Percentiles rank a stretch among this genome's conserved stretches.
These are phyloP conservation scores for Annulohypoxylon truncatum DNA, from an alignment of 2,329 filamentous ascomycete species.

Conservation along the genomic window DNA sequence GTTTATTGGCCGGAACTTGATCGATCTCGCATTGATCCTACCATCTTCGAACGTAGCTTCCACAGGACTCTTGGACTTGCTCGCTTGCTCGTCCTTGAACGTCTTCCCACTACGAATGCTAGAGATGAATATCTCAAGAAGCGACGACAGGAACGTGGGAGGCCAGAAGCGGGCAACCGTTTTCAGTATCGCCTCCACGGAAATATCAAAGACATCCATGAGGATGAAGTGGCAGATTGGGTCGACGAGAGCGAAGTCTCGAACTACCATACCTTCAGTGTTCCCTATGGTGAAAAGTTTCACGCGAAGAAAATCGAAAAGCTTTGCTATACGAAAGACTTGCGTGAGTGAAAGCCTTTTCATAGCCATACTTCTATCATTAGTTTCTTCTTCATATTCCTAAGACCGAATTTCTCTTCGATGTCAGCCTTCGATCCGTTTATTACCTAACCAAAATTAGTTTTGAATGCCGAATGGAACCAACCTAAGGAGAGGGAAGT, in stretches of 20 bases:
- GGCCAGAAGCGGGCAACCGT: slow-evolving; percentile 65
- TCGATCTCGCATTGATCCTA: slow-evolving; percentile 81
- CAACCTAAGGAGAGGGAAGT: slow-evolving; percentile 78
- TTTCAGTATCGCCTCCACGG: slow-evolving; percentile 62
- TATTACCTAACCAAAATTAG: slow-evolving; percentile 39
- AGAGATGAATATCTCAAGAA: slow-evolving; percentile 78
- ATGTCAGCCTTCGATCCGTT: background rate
- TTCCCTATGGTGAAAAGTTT: slow-evolving; percentile 73
- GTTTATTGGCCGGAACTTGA: slow-evolving; percentile 82
- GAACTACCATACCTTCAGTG: slow-evolving; percentile 81
- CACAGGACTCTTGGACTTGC: slow-evolving; percentile 80
- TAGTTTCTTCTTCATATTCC: background rate
- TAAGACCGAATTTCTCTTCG: background rate
- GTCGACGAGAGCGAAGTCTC: slow-evolving; percentile 79
- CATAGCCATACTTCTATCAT: background rate
- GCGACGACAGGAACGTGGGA: slow-evolving; percentile 76
- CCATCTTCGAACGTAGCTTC: slow-evolving; percentile 87
- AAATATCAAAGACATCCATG: slow-evolving; percentile 81
- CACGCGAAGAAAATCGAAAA: slow-evolving; percentile 81
- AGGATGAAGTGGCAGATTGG: slow-evolving; percentile 89
- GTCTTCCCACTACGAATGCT: slow-evolving; percentile 75
- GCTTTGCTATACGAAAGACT: slow-evolving; percentile 81
- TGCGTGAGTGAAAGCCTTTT: slow-evolving; percentile 56
- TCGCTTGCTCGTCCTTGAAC: slow-evolving; percentile 81
- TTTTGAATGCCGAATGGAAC: slow-evolving; percentile 91